phyloP scores from a whole-genome alignment of 2,329 filamentous ascomycete species.

The Ceratocystis colombiana region DNA sequence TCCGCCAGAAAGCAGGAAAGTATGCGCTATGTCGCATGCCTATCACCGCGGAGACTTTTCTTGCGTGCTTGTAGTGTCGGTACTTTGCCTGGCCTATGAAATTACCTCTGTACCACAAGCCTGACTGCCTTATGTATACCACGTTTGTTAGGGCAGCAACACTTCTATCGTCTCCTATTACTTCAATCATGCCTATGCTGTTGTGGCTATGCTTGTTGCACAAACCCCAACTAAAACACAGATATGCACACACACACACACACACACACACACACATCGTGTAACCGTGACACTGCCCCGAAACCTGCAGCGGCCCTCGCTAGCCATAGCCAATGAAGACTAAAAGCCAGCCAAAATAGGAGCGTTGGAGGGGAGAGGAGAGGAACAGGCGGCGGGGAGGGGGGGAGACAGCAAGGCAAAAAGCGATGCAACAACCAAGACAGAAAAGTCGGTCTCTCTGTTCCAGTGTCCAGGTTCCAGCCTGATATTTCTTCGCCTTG shows the following conservation, averaged over 20 bases:
- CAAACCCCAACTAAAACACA: conserved; percentile 4
- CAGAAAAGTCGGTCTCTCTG: neutral
- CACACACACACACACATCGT: neutral
- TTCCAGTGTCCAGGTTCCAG: conserved; percentile 1
- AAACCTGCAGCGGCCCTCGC: conserved; percentile 21
- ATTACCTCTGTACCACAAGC: no score
- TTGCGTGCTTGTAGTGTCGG: no score
- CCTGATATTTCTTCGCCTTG: neutral
- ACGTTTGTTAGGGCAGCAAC: neutral
- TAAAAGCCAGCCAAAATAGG: neutral
- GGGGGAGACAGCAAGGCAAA: neutral
- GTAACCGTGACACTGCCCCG: conserved; percentile 9
- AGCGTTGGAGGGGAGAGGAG: neutral
- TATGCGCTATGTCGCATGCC: no score
- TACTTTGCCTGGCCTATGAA: no score
- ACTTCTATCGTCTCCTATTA: neutral
- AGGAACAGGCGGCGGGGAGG: neutral
- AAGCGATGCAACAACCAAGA: neutral
- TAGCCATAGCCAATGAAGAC: conserved; percentile 14
- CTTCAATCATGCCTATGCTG: neutral
- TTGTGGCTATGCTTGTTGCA: conserved; percentile 15
- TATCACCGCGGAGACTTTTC: no score
- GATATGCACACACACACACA: no score
- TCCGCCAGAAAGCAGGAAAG: no score
- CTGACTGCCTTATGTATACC: no score